phyloP scores from a whole-genome alignment of 2,329 filamentous ascomycete genomes.

The Blastomyces silverae region DNA sequence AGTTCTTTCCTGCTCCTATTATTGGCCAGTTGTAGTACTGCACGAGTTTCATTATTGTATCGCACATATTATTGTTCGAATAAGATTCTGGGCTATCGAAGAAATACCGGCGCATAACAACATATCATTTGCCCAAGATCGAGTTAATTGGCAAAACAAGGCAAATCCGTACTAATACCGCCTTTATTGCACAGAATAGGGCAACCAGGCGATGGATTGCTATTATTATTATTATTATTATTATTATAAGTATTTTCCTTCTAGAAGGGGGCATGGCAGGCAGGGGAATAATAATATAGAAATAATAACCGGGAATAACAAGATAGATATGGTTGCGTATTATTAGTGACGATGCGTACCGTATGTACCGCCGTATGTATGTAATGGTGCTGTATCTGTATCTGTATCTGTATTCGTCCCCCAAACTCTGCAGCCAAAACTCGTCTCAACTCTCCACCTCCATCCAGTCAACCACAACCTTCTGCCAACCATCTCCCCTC shows the following conservation, averaged over 20 bases:
- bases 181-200: not conserved
- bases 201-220: not conserved
- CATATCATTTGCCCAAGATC: too few species aligned
- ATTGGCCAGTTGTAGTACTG: not conserved
- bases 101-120: not conserved
- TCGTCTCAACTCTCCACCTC: not conserved
- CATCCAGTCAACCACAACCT: not conserved
- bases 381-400: too few species aligned
- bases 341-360: not conserved
- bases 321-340: not conserved
- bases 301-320: too few species aligned
- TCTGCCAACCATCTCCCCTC: not conserved
- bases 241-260: too few species aligned
- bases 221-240: too few species aligned
- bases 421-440: not conserved
- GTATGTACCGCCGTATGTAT: not conserved
- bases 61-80: too few species aligned
- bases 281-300: too few species aligned
- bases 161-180: not conserved
- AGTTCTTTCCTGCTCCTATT: not conserved
- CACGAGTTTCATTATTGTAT: too few species aligned
- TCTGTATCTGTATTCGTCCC: not conserved
- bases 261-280: too few species aligned
- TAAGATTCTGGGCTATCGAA: not conserved
- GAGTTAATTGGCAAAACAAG: not conserved